Conservation (phyloP, 768 basidiomycete species). For the Lactarius indigo region DNA sequence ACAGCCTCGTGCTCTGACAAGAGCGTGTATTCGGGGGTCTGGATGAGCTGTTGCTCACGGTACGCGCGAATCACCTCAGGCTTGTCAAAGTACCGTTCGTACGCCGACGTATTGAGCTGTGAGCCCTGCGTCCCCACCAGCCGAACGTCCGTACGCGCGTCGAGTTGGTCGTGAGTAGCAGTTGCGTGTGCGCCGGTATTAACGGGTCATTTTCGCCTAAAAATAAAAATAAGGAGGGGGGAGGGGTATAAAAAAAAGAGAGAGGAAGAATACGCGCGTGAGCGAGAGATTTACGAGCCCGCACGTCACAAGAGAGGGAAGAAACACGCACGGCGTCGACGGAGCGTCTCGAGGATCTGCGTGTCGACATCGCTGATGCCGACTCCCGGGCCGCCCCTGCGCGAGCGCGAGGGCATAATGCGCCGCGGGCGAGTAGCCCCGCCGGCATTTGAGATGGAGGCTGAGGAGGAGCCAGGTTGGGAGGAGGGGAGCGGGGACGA, state of each 20-base stretch:
- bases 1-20: conserved; percentile 50
- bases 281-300: neutral
- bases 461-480: conserved; percentile 14
- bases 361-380: conserved; percentile 76
- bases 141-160: conserved; percentile 43
- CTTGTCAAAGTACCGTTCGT: conserved; percentile 73
- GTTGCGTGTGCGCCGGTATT: conserved; percentile 60
- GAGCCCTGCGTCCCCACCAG: conserved; percentile 34
- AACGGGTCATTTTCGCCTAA: conserved; percentile 70
- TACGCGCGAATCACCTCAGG: conserved; percentile 72
- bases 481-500: conserved; percentile 1
- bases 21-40: conserved; percentile 68
- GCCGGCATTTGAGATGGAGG: conserved; percentile 6
- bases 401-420: conserved; percentile 75
- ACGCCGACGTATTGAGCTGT: conserved; percentile 54
- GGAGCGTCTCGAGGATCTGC: conserved; percentile 79
- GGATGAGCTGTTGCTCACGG: conserved; percentile 64
- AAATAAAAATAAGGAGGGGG: too few species aligned
- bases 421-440: conserved; percentile 57
- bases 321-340: conserved; percentile 62
- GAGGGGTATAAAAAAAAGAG: neutral
- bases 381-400: conserved; percentile 77
- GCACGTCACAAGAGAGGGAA: neutral
- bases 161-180: conserved; percentile 74
- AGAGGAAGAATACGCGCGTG: neutral